Percentiles rank a stretch among this genome's conserved stretches.
These are phyloP conservation scores for Diaporthe velutina DNA, from an alignment of 2,329 filamentous ascomycete genomes.

Conservation along the genomic window DNA sequence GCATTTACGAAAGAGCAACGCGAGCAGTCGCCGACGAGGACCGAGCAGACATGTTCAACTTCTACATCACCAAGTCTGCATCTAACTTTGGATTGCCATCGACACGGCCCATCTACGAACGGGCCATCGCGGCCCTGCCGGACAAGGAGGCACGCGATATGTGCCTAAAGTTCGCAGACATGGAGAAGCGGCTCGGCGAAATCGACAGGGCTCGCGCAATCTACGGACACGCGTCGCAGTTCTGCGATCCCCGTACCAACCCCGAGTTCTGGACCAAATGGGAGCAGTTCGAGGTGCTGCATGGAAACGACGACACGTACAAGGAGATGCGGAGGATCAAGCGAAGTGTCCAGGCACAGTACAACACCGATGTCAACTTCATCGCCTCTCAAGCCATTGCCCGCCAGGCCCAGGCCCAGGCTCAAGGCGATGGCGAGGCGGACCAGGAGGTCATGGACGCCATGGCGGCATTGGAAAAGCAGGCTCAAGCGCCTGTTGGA, in stretches of 20 bases:
- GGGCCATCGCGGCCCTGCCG: conserved; percentile 92
- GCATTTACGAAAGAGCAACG: conserved; percentile 97
- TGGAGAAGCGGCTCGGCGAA: conserved; percentile 68
- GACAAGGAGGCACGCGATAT: conserved; percentile 95
- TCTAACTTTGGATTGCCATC: conserved; percentile 98
- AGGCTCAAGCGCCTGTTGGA: conserved; percentile 88
- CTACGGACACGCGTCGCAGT: conserved; percentile 96
- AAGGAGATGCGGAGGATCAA: conserved; percentile 99
- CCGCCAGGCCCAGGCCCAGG: conserved; percentile 73
- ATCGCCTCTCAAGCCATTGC: conserved; percentile 96
- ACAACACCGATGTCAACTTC: conserved; percentile 99
- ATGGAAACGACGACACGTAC: conserved; percentile 99
- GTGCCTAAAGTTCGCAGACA: conserved; percentile 95
- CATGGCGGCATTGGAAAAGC: conserved; percentile 89
- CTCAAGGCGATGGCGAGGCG: conserved; percentile 57
- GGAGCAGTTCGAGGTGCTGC: conserved; percentile 97
- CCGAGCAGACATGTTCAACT: conserved; percentile 97
- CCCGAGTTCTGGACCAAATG: conserved; percentile 95
- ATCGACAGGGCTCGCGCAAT: conserved; percentile 94
- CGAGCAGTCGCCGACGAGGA: conserved; percentile 95
- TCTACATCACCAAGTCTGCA: conserved; percentile 98
- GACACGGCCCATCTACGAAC: conserved; percentile 94
- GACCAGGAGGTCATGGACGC: conserved; percentile 76
- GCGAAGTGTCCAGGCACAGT: conserved; percentile 95
- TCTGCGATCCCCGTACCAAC: conserved; percentile 93